Percentiles rank a stretch among this genome's conserved stretches.
These are phyloP conservation scores for Sclerotinia trifoliorum DNA, from an alignment of 2,329 filamentous ascomycete genomes.

Conservation along the genomic window DNA sequence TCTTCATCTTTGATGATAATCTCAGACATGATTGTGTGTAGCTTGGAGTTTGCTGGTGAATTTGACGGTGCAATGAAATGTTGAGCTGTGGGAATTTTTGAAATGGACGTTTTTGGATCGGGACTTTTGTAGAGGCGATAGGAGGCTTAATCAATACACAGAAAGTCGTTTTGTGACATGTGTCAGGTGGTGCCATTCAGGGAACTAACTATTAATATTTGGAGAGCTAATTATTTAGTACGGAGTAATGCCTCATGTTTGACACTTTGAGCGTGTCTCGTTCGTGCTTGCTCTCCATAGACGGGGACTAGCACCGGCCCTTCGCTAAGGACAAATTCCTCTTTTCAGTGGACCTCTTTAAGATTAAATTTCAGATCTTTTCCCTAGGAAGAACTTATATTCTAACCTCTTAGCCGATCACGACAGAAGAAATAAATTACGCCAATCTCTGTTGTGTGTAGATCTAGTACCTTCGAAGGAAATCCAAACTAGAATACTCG, in stretches of 20 bases:
- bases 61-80: neutral
- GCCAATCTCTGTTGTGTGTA: neutral
- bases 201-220: neutral
- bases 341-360: neutral
- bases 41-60: neutral
- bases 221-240: too few relatives aligned
- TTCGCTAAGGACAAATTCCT: neutral
- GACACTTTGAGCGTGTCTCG: neutral
- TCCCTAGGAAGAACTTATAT: neutral
- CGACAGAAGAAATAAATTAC: neutral
- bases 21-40: constrained; percentile 43
- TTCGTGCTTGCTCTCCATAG: too few relatives aligned
- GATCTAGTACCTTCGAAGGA: too few relatives aligned
- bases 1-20: constrained; percentile 48
- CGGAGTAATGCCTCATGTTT: neutral
- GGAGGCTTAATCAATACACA: neutral
- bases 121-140: neutral
- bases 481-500: too few relatives aligned
- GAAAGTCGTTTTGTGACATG: neutral
- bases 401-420: neutral
- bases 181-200: neutral
- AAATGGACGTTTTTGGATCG: neutral
- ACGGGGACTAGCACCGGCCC: neutral
- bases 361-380: neutral
- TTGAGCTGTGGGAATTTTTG: neutral